phyloP scores from a whole-genome alignment of 352 stramenopile genomes.

The Phytophthora gonapodyides region DNA sequence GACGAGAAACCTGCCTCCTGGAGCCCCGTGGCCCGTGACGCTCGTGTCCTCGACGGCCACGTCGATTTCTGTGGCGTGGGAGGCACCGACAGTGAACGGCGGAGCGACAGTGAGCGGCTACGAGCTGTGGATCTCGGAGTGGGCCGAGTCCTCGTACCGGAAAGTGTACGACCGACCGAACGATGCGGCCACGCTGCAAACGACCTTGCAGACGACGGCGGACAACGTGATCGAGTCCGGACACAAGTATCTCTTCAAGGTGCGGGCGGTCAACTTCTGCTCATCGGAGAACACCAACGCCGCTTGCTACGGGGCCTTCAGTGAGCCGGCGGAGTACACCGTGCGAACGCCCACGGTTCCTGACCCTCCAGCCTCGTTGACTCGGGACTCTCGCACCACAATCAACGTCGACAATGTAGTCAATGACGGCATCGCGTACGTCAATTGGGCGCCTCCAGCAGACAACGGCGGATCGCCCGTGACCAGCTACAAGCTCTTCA shows the following conservation, averaged over 20 bases:
- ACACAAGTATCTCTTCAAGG: constrained; percentile 93
- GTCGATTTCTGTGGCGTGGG: constrained; percentile 93
- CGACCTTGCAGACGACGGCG: constrained; percentile 73
- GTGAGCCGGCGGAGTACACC: constrained; percentile 84
- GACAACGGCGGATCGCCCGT: constrained; percentile 95
- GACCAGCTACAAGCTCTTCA: constrained; percentile 93
- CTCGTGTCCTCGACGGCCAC: constrained; percentile 89
- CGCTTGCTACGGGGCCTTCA: constrained; percentile 92
- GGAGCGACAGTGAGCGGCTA: constrained; percentile 94
- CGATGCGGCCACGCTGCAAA: constrained; percentile 62
- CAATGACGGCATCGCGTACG: constrained; percentile 60
- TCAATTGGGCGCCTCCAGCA: constrained; percentile 87
- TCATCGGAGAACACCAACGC: constrained; percentile 62
- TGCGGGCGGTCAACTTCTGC: constrained; percentile 96
- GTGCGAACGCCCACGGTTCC: constrained; percentile 88
- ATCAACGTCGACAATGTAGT: constrained; percentile 51
- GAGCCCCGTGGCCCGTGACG: constrained; percentile 80
- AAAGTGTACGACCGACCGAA: constrained; percentile 96
- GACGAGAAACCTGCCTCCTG: constrained; percentile 90
- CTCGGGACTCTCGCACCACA: constrained; percentile 65
- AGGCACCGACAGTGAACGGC: constrained; percentile 89
- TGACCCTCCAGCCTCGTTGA: constrained; percentile 72
- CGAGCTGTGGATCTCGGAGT: constrained; percentile 96
- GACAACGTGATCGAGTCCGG: constrained; percentile 92
- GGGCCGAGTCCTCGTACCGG: constrained; percentile 77